phyloP scores from a whole-genome alignment of 73 alveolate genomes.

The Effrenium voratum region DNA sequence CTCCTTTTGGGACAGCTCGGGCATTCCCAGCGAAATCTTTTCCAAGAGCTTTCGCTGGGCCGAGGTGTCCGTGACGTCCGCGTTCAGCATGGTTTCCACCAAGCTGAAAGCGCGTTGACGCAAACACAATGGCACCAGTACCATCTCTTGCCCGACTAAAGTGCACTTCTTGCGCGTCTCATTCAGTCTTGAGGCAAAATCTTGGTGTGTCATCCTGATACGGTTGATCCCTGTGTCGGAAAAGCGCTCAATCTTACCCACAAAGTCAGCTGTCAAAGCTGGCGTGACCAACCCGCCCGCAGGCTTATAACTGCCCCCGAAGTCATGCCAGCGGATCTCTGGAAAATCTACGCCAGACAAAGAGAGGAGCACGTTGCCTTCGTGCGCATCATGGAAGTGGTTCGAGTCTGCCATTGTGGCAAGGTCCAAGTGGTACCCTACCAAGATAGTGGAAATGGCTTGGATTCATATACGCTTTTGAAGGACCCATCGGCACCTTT shows the following conservation, averaged over 20 bases:
- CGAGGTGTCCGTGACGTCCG: constrained; percentile 44
- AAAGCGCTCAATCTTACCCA: too few species aligned
- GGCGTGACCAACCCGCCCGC: too few species aligned
- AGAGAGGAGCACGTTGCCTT: constrained; percentile 61
- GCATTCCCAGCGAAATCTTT: constrained; percentile 28
- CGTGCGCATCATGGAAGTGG: constrained; percentile 31
- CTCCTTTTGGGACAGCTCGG: constrained; percentile 25
- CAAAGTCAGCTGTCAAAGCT: too few species aligned
- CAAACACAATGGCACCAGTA: not conserved
- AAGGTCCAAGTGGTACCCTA: constrained; percentile 61
- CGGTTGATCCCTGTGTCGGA: too few species aligned
- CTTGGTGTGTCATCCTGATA: not conserved
- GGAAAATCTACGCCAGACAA: constrained; percentile 23
- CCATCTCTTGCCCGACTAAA: not conserved
- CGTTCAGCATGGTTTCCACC: constrained; percentile 24
- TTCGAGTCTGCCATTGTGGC: constrained; percentile 40
- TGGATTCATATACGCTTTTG: not conserved
- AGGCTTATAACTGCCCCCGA: constrained; percentile 42
- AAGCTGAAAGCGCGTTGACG: constrained; percentile 38
- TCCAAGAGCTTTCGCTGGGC: constrained; percentile 57
- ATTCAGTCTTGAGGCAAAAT: not conserved
- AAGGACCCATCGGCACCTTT: constrained; percentile 47
- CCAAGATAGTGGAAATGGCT: constrained; percentile 36
- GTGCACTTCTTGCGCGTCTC: constrained; percentile 6
- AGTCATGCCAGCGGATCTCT: constrained; percentile 54